These are phyloP conservation scores for Termitomyces sp. DNA, from an alignment of 768 basidiomycete species.

Conservation along the genomic window DNA sequence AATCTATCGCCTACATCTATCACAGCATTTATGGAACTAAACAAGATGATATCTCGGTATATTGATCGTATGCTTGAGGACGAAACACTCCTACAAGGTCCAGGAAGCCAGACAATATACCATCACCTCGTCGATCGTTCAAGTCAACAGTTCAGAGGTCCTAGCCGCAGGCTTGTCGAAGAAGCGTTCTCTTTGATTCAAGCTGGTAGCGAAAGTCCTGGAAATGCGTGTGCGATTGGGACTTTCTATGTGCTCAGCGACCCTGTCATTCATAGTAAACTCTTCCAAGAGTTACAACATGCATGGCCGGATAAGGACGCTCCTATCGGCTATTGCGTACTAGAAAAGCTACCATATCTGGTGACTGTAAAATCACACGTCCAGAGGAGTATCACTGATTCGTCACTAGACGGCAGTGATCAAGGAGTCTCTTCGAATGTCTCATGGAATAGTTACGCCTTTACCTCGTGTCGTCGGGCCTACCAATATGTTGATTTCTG, in stretches of 20 bases:
- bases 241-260: slow-evolving; percentile 30
- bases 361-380: slow-evolving; percentile 18
- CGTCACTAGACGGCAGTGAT: slow-evolving; percentile 36
- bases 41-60: slow-evolving; percentile 6
- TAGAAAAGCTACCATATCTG: slow-evolving; percentile 40
- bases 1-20: slow-evolving; percentile 4
- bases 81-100: slow-evolving; percentile 2
- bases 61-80: slow-evolving; percentile 13
- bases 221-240: slow-evolving; percentile 32
- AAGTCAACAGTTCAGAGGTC: not conserved
- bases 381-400: not conserved
- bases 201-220: slow-evolving; percentile 34
- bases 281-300: slow-evolving; percentile 26
- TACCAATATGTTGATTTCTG: slow-evolving; percentile 27
- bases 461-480: slow-evolving; percentile 37
- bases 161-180: slow-evolving; percentile 18
- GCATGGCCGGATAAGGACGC: slow-evolving; percentile 30
- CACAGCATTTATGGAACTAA: slow-evolving; percentile 8
- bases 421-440: slow-evolving; percentile 41
- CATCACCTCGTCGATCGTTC: slow-evolving; percentile 15
- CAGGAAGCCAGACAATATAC: slow-evolving; percentile 16
- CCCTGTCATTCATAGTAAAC: slow-evolving; percentile 17
- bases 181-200: slow-evolving; percentile 32
- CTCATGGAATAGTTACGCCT: slow-evolving; percentile 35
- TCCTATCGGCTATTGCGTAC: slow-evolving; percentile 17